phyloP scores from a whole-genome alignment of 768 basidiomycete genomes.

The Boletus huronensis region DNA sequence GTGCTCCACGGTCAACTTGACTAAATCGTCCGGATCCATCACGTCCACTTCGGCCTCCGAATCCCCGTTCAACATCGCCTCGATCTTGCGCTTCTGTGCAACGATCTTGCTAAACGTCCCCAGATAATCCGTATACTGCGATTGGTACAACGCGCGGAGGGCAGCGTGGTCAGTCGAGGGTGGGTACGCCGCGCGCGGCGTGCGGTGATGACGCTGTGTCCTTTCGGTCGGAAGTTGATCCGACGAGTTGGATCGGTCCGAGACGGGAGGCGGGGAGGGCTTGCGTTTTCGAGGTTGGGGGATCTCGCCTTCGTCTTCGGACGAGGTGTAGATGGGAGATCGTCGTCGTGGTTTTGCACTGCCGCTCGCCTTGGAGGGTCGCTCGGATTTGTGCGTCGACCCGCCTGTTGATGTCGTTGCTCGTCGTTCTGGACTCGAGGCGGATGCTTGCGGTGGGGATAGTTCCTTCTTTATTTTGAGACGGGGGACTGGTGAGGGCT shows the following conservation, averaged over 20 bases:
- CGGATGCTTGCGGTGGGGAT: constrained; percentile 23
- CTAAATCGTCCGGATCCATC: constrained; percentile 51
- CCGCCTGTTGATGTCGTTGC: neutral
- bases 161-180: constrained; percentile 47
- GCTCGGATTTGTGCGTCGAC: constrained; percentile 18
- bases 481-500: constrained; percentile 17
- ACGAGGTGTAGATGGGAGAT: constrained; percentile 65
- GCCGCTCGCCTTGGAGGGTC: constrained; percentile 16
- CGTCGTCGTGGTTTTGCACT: constrained; percentile 44
- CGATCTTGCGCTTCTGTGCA: constrained; percentile 49
- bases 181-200: constrained; percentile 32
- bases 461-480: constrained; percentile 39
- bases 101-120: constrained; percentile 43
- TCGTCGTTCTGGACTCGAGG: constrained; percentile 13
- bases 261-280: constrained; percentile 25
- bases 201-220: constrained; percentile 21
- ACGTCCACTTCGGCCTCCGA: constrained; percentile 55
- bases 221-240: constrained; percentile 16
- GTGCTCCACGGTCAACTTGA: constrained; percentile 42
- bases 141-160: constrained; percentile 52
- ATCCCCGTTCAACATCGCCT: constrained; percentile 50
- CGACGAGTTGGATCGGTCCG: constrained; percentile 24
- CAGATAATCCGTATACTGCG: constrained; percentile 51
- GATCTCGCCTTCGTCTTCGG: constrained; percentile 55
- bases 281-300: constrained; percentile 28